These are phyloP conservation scores for Linnemannia elongata DNA, from an alignment of 192 early-diverging fungal genomes.

Conservation along the genomic window DNA sequence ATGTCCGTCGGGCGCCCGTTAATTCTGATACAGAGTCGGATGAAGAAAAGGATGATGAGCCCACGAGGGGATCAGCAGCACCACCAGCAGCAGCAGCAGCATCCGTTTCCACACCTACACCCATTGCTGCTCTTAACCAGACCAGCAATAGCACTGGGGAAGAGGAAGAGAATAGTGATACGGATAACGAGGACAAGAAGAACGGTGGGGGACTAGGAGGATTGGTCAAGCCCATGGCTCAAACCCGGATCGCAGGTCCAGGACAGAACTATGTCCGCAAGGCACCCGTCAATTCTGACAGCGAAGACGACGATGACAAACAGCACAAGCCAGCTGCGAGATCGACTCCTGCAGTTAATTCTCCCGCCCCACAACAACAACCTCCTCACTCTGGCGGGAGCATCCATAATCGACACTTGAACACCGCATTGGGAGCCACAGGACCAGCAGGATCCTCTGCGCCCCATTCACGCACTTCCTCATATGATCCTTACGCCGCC, in stretches of 20 bases:
- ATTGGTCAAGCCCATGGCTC: constrained; percentile 9
- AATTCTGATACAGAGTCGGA: constrained; percentile 48
- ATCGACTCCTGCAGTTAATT: not conserved
- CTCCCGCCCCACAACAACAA: not conserved
- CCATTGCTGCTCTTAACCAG: not conserved
- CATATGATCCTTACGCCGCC: not conserved
- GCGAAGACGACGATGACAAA: constrained; percentile 27
- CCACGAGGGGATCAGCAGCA: not conserved
- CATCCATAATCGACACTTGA: not conserved
- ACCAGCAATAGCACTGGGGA: not conserved
- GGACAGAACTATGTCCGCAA: constrained; percentile 53
- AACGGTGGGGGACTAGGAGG: not conserved
- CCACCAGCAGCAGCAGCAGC: not conserved
- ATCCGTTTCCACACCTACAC: not conserved
- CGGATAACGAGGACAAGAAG: constrained; percentile 11
- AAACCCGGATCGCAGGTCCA: constrained; percentile 19
- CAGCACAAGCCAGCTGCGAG: not conserved
- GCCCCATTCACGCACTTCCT: not conserved
- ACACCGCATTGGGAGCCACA: not conserved
- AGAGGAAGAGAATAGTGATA: constrained; percentile 12
- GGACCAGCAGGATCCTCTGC: not conserved
- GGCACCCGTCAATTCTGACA: constrained; percentile 46
- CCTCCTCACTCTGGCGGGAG: not conserved
- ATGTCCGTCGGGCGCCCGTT: constrained; percentile 41
- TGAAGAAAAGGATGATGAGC: constrained; percentile 17